Conservation (phyloP, 2,329 filamentous ascomycete species). For the Juglanconis oblonga region DNA sequence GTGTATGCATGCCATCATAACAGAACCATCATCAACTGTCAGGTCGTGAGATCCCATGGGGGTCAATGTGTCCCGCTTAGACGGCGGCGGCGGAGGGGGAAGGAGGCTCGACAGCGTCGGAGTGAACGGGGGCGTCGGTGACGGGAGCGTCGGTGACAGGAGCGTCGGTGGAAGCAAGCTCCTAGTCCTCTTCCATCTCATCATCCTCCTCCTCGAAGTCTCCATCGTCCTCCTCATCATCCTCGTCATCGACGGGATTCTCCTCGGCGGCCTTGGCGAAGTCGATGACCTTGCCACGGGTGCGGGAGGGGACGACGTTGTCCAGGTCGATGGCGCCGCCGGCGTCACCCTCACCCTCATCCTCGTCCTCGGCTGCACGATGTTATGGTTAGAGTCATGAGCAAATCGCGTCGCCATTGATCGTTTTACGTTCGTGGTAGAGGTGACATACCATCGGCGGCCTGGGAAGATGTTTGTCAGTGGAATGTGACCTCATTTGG, state of each 20-base stretch:
- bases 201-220: slow-evolving; percentile 65
- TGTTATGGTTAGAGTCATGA: slow-evolving; percentile 17
- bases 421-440: not conserved
- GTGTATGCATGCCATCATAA: not conserved
- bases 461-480: slow-evolving; percentile 25
- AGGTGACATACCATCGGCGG: slow-evolving; percentile 28
- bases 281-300: slow-evolving; percentile 88
- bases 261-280: slow-evolving; percentile 87
- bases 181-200: slow-evolving; percentile 64
- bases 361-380: slow-evolving; percentile 37
- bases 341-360: slow-evolving; percentile 75
- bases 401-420: not conserved
- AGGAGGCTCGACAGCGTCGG: not conserved
- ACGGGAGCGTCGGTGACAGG: not conserved
- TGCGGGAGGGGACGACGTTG: slow-evolving; percentile 90
- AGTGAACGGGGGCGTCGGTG: not conserved
- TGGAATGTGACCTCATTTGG: slow-evolving; percentile 3
- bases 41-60: slow-evolving; percentile 1
- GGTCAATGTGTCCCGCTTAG: not conserved
- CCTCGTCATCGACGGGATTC: slow-evolving; percentile 69
- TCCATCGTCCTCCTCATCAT: slow-evolving; percentile 71
- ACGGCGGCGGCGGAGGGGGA: not conserved
- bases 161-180: not conserved
- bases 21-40: slow-evolving; percentile 14
- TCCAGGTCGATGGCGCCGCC: slow-evolving; percentile 86